phyloP scores from a whole-genome alignment of 2,329 filamentous ascomycete species.

The Colletotrichum plurivorum region DNA sequence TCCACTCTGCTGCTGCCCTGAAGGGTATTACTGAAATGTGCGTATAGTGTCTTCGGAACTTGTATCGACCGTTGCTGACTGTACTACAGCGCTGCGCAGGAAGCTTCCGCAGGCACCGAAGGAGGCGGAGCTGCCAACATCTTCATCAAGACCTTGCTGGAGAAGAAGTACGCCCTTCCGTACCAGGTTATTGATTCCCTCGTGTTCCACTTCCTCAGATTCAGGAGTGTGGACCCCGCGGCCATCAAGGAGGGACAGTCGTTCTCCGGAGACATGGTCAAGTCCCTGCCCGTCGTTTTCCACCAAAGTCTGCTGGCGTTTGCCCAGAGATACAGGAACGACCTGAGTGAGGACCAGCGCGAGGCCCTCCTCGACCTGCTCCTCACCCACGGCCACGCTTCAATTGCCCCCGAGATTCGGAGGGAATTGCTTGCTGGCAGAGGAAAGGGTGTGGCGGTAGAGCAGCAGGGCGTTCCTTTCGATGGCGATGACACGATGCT shows the following conservation, averaged over 20 bases:
- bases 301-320: constrained; percentile 95
- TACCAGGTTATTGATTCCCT: constrained; percentile 95
- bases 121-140: constrained; percentile 94
- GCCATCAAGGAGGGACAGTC: constrained; percentile 65
- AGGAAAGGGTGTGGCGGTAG: constrained; percentile 82
- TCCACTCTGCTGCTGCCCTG: constrained; percentile 92
- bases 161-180: constrained; percentile 97
- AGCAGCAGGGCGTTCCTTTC: constrained; percentile 67
- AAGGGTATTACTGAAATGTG: constrained; percentile 91
- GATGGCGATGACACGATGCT: constrained; percentile 96
- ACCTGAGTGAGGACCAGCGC: constrained; percentile 95
- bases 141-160: constrained; percentile 91
- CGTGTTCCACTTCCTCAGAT: constrained; percentile 96
- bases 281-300: constrained; percentile 91
- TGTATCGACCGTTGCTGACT: constrained; percentile 7
- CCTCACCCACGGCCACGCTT: constrained; percentile 85
- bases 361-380: constrained; percentile 92
- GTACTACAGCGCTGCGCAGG: constrained; percentile 75
- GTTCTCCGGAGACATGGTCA: constrained; percentile 62
- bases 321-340: constrained; percentile 93
- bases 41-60: background rate
- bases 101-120: constrained; percentile 86
- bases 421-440: constrained; percentile 90
- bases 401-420: constrained; percentile 92
- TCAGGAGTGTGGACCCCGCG: constrained; percentile 78